A percentile compares a stretch with the other conserved stretches of the same genome.
phyloP scores from a whole-genome alignment of 257 asterid genomes.

The Solanum neorickii region DNA sequence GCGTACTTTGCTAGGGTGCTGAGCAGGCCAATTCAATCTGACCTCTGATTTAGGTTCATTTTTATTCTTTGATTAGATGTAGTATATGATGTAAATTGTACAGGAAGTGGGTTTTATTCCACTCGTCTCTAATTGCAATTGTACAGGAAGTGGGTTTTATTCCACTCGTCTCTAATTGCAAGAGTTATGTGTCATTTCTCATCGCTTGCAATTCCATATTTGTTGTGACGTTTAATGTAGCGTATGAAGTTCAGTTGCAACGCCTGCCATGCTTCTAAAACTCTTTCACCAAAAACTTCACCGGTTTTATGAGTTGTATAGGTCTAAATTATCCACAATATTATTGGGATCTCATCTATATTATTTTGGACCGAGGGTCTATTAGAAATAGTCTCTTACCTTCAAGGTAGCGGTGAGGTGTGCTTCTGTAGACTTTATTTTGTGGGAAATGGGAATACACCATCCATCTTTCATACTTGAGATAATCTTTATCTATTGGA shows the following conservation, averaged over 20 bases:
- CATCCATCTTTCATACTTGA: neutral
- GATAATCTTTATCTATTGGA: neutral
- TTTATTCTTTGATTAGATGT: constrained; percentile 34
- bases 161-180: neutral
- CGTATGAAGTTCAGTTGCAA: neutral
- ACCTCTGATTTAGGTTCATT: constrained; percentile 28
- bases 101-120: constrained; percentile 15
- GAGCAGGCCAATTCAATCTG: constrained; percentile 42
- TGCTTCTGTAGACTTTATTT: neutral
- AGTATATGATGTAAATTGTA: constrained; percentile 32
- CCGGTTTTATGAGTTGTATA: neutral
- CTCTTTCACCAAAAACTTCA: neutral
- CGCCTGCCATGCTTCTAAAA: neutral
- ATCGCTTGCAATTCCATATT: neutral
- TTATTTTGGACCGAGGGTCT: too few species aligned
- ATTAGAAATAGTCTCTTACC: neutral
- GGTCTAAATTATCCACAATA: neutral
- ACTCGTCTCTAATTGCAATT: neutral
- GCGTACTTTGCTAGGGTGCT: constrained; percentile 60
- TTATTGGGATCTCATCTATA: neutral
- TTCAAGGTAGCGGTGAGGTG: neutral
- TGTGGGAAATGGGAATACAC: neutral
- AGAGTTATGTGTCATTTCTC: neutral
- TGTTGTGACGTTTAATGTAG: neutral
- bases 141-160: constrained; percentile 32